A percentile compares a stretch with the other conserved stretches of the same genome.
Conservation (phyloP, 2,329 filamentous ascomycete species). For the Myriosclerotinia curreyana region DNA sequence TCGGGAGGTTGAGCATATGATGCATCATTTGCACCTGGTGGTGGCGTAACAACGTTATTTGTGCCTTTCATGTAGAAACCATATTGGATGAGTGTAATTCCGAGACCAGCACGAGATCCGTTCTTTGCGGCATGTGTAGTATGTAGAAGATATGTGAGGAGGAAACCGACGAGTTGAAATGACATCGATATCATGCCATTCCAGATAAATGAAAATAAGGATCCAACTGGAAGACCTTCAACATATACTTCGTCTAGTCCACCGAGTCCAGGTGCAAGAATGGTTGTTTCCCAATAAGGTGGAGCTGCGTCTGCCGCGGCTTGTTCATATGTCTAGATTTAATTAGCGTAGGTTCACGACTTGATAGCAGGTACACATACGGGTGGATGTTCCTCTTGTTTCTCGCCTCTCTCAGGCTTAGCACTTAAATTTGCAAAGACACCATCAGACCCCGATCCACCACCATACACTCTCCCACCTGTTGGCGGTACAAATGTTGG, state of each 20-base stretch:
- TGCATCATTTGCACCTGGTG: conserved; percentile 45
- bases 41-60: conserved; percentile 44
- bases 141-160: conserved; percentile 95
- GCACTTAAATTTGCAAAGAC: conserved; percentile 95
- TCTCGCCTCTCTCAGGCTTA: conserved; percentile 77
- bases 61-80: conserved; percentile 89
- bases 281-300: conserved; percentile 98
- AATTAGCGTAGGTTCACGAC: conserved; percentile 22
- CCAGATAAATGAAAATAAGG: conserved; percentile 83
- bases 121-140: conserved; percentile 98
- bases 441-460: conserved; percentile 80
- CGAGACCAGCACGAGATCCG: conserved; percentile 88
- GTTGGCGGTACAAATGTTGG: conserved; percentile 34
- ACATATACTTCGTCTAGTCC: conserved; percentile 95
- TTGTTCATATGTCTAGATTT: conserved; percentile 85
- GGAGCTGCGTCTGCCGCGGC: conserved; percentile 93
- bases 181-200: conserved; percentile 97
- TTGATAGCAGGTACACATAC: conserved; percentile 54
- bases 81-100: conserved; percentile 93
- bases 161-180: conserved; percentile 94
- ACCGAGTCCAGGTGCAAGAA: conserved; percentile 85
- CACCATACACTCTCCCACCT: conserved; percentile 58
- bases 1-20: conserved; percentile 71
- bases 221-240: conserved; percentile 89
- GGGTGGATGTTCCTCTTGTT: conserved; percentile 85